Evolutionary conservation across 306 rosid genomes (phyloP).

Genomic region (Gastrolobium bilobum): DNA sequence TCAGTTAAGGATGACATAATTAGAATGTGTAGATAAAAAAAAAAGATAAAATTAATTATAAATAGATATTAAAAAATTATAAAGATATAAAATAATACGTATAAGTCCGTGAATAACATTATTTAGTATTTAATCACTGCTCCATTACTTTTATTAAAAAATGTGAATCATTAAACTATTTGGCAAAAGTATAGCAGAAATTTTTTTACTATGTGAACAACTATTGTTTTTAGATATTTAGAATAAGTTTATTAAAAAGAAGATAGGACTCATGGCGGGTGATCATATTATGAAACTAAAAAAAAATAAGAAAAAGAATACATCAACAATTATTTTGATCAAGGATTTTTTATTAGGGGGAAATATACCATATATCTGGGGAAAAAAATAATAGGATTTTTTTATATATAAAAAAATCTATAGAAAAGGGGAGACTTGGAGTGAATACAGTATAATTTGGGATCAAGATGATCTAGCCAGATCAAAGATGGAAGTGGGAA

Average conservation of each 20-base stretch:
- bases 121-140: background rate
- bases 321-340: background rate
- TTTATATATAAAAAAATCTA: background rate
- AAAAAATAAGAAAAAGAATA: background rate
- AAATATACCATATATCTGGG: background rate
- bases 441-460: background rate
- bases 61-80: background rate
- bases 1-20: too few relatives aligned
- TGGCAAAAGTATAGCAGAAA: background rate
- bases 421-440: background rate
- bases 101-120: background rate
- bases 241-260: background rate
- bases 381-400: background rate
- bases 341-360: background rate
- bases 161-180: background rate
- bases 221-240: background rate
- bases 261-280: background rate
- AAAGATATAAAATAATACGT: background rate
- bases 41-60: background rate
- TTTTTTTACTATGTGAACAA: background rate
- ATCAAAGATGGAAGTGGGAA: slow-evolving; percentile 26
- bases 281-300: background rate
- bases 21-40: background rate
- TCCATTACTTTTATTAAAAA: background rate
- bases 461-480: background rate